Evolutionary conservation across 352 stramenopile species (phyloP), one percentile per base, ranked within the genome.

Genomic region (Phytopythium vexans): DNA sequence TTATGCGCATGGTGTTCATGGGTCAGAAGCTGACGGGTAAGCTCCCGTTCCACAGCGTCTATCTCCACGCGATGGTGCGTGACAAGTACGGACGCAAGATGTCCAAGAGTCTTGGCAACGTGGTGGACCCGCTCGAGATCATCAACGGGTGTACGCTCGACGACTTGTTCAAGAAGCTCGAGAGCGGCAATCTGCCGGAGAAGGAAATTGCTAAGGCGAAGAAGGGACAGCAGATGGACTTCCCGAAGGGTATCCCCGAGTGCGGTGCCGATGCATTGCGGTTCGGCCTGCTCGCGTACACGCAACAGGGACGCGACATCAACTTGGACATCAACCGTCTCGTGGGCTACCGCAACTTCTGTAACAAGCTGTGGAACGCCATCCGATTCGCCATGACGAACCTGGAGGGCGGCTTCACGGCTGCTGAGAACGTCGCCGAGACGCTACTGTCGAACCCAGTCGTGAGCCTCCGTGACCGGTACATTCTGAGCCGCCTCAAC

Each of bases 351-450:
- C 89, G 98, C 53, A 97, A 99, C 72, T 99, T 99, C 70, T 99
- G 98, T 64, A 99, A 99, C 87, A 99, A 99, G 74, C 82, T 99
- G 31, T 99, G 98, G 98, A 99, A 99, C 70, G 97, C 96, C 6
- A 98, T 96, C 49, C 92, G 94, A 45, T 99, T 99, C 71, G 96
- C 96, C 42, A 89, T 99, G 60, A 94, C 94, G 36, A 98, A 99
- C 77, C 76, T 99, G 11, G 96, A 95, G 37, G 74, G 70, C 35
- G 80, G 66, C 12, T 87, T 89, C 39, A 66, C 56, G 7, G 76
- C 68, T 48, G 70, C 81, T 8, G 77, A 86, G 41, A 63, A 71
- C 50, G 65, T 87, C 33, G 76, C 74, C 1, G 64, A 80, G 38
- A 81, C 67, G 10, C 72, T 92, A 38, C 62, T 94, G 11, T 56